Evolutionary conservation across 257 asterid species (phyloP).

Genomic region (Craterostigma plantagineum): DNA sequence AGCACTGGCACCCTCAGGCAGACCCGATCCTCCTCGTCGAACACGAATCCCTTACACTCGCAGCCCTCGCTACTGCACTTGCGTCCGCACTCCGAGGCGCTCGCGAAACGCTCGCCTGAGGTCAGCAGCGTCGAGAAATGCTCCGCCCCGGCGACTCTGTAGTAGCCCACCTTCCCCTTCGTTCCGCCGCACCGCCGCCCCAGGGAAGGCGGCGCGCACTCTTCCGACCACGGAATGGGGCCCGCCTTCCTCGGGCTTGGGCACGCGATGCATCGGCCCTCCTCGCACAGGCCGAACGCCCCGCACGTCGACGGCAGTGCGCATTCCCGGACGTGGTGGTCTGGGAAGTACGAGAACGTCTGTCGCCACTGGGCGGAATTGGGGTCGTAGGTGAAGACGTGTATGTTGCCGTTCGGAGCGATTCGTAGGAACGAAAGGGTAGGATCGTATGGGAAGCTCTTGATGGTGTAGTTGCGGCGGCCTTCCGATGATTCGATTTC

Average conservation of each 20-base stretch:
- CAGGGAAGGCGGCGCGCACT: constrained; percentile 11
- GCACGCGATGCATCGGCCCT: constrained; percentile 29
- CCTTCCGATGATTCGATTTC: too few species aligned
- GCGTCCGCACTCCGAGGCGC: constrained; percentile 12
- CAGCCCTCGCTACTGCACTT: constrained; percentile 18
- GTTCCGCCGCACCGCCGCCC: constrained; percentile 8
- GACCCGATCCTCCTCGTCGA: constrained; percentile 2
- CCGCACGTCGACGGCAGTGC: constrained; percentile 20
- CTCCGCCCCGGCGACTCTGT: constrained; percentile 22
- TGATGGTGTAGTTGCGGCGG: too few species aligned
- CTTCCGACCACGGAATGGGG: constrained; percentile 21
- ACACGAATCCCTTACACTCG: constrained; percentile 25
- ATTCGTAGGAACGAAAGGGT: too few species aligned
- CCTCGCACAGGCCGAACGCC: constrained; percentile 22
- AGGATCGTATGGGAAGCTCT: too few species aligned
- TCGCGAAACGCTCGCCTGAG: constrained; percentile 14
- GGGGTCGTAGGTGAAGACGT: too few species aligned
- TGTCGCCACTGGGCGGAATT: constrained; percentile 9
- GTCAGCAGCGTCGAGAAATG: constrained; percentile 13
- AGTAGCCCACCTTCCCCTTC: constrained; percentile 10
- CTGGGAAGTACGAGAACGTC: constrained; percentile 12
- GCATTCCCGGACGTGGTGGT: constrained; percentile 14
- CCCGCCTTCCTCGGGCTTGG: constrained; percentile 19
- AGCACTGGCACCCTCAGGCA: too few species aligned
- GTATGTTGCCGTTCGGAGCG: too few species aligned